Conservation (phyloP, 805 yeast genomes). For the Wickerhamomyces canadensis region DNA sequence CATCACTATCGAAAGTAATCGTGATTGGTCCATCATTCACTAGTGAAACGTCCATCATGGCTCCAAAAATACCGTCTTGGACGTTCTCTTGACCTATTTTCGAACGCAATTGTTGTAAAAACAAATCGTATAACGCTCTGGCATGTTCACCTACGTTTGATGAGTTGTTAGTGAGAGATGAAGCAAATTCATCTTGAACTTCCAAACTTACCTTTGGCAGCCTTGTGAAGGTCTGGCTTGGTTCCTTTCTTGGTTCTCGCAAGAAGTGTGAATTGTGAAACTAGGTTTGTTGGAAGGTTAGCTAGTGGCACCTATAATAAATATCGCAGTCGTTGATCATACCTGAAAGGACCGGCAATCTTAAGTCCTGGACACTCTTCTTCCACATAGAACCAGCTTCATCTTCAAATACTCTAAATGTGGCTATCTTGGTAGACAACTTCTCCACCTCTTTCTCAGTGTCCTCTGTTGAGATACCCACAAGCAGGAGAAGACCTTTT, state of each 20-base stretch:
- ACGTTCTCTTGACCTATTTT: slow-evolving; percentile 63
- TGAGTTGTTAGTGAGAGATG: slow-evolving; percentile 40
- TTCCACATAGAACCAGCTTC: slow-evolving; percentile 76
- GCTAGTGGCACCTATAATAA: no score
- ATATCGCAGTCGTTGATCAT: no score
- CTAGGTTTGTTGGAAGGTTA: no score
- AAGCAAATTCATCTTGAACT: background rate
- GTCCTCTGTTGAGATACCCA: slow-evolving; percentile 80
- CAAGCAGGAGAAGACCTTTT: slow-evolving; percentile 72
- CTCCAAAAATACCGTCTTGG: slow-evolving; percentile 89
- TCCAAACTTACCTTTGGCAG: slow-evolving; percentile 66
- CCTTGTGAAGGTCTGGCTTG: slow-evolving; percentile 91
- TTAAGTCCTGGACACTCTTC: slow-evolving; percentile 50
- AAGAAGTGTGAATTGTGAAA: slow-evolving; percentile 88
- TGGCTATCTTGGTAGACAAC: slow-evolving; percentile 60
- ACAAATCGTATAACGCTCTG: slow-evolving; percentile 38
- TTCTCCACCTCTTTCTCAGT: slow-evolving; percentile 67
- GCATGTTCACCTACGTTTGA: slow-evolving; percentile 63
- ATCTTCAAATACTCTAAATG: slow-evolving; percentile 69
- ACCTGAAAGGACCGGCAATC: slow-evolving; percentile 69
- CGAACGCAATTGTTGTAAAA: slow-evolving; percentile 40
- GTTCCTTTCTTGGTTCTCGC: slow-evolving; percentile 87
- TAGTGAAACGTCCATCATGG: slow-evolving; percentile 91
- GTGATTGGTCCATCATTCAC: slow-evolving; percentile 95
- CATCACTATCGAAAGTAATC: slow-evolving; percentile 64